Conservation (phyloP, 2,329 filamentous ascomycete species). For the Sporothrix humicola region DNA sequence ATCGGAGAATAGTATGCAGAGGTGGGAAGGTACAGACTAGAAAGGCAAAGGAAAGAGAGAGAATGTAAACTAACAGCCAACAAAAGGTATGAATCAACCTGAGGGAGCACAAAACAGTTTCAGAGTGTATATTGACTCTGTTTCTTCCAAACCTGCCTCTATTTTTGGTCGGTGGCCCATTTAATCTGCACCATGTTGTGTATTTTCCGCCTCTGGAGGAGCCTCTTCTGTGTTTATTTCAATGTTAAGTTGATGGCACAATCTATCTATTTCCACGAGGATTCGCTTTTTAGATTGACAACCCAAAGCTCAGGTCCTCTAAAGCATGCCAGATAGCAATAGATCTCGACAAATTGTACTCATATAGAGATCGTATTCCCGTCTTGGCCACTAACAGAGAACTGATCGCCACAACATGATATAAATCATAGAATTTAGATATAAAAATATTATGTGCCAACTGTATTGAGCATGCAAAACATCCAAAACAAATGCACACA, state of each 20-base stretch:
- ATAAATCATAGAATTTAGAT: too few species aligned
- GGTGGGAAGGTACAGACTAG: neutral
- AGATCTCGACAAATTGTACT: neutral
- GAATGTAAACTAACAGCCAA: neutral
- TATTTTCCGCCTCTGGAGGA: neutral
- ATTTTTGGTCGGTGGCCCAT: neutral
- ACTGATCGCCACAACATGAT: too few species aligned
- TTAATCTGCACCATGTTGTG: neutral
- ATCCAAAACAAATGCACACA: neutral
- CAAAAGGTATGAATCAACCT: neutral
- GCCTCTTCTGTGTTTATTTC: neutral
- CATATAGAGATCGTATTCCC: neutral
- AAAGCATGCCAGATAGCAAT: neutral
- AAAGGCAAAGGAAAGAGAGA: neutral
- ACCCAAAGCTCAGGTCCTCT: neutral
- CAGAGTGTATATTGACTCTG: neutral
- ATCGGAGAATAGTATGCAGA: neutral
- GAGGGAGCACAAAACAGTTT: constrained; percentile 24
- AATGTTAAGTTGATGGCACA: neutral
- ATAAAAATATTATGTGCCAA: neutral
- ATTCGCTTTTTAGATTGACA: neutral
- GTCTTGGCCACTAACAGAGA: neutral
- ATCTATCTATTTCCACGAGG: neutral
- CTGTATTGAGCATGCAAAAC: neutral
- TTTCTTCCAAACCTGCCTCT: neutral